Conservation (phyloP, 1,139 yeast genomes). For the Diutina pseudorugosa region DNA sequence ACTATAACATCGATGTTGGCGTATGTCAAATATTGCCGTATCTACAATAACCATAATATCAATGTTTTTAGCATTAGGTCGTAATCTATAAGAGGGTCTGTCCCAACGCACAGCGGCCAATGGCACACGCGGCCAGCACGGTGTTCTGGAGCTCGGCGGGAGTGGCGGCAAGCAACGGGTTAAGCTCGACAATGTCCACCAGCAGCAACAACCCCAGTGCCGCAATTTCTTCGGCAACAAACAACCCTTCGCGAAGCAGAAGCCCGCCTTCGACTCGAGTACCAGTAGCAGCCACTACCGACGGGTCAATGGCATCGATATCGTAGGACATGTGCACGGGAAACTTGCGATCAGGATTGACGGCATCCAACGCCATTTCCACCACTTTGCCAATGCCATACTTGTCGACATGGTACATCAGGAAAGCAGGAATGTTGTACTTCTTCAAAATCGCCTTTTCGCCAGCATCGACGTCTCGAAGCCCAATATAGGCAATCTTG, state of each 20-base stretch:
- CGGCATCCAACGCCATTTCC: slow-evolving; percentile 75
- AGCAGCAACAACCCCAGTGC: slow-evolving; percentile 78
- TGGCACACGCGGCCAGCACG: slow-evolving; percentile 79
- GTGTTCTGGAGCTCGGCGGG: slow-evolving; percentile 76
- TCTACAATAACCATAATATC: no score
- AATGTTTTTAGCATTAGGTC: no score
- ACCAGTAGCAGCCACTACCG: slow-evolving; percentile 92
- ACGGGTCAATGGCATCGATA: slow-evolving; percentile 94
- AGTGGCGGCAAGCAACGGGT: slow-evolving; percentile 76
- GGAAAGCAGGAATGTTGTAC: slow-evolving; percentile 68
- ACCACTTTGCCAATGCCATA: slow-evolving; percentile 87
- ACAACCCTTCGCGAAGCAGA: slow-evolving; percentile 88
- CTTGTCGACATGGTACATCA: slow-evolving; percentile 94
- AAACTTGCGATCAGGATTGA: slow-evolving; percentile 60
- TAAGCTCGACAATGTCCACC: slow-evolving; percentile 86
- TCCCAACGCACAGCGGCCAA: slow-evolving; percentile 90
- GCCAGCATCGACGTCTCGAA: slow-evolving; percentile 84
- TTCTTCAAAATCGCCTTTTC: slow-evolving; percentile 69
- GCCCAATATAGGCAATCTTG: slow-evolving; percentile 84
- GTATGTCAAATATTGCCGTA: no score
- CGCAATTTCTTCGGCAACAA: slow-evolving; percentile 84
- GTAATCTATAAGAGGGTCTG: slow-evolving; percentile 69
- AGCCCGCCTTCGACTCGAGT: slow-evolving; percentile 96
- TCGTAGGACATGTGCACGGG: slow-evolving; percentile 92
- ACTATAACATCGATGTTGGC: no score